phyloP scores from a whole-genome alignment of 345 rosid genomes.

The Viola odorata region DNA sequence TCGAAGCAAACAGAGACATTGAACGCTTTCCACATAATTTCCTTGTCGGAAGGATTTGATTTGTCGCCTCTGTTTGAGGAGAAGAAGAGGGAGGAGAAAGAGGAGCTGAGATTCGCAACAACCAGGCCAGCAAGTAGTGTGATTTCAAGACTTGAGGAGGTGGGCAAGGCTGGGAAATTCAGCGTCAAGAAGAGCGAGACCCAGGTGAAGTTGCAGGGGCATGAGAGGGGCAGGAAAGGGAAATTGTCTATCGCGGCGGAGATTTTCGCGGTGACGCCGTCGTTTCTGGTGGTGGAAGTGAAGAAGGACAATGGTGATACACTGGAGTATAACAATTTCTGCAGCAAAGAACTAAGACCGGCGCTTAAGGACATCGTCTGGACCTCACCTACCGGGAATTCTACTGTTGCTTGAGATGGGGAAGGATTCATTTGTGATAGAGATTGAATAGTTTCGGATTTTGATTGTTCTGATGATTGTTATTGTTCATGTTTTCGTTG shows the following conservation, averaged over 20 bases:
- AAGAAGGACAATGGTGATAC: constrained; percentile 90
- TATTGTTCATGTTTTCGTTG: background rate
- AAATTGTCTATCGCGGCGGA: constrained; percentile 72
- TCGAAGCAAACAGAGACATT: constrained; percentile 51
- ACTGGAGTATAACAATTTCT: constrained; percentile 80
- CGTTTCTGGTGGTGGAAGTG: constrained; percentile 76
- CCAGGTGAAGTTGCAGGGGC: constrained; percentile 65
- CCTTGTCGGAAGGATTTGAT: constrained; percentile 81
- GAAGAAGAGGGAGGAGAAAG: constrained; percentile 74
- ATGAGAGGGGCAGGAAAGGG: constrained; percentile 80
- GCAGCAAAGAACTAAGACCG: constrained; percentile 77
- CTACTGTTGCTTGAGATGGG: constrained; percentile 38
- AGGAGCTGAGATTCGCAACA: constrained; percentile 78
- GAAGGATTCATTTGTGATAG: background rate
- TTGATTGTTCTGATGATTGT: background rate
- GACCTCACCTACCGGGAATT: constrained; percentile 43
- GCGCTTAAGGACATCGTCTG: constrained; percentile 85
- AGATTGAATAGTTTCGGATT: background rate
- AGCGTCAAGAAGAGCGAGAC: constrained; percentile 68
- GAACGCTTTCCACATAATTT: constrained; percentile 87
- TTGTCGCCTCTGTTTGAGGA: constrained; percentile 82
- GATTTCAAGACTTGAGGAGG: constrained; percentile 72
- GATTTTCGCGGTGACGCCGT: constrained; percentile 69
- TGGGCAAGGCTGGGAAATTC: constrained; percentile 57
- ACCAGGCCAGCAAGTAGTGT: constrained; percentile 76